These are phyloP conservation scores for Penicillium mononematosum DNA, from an alignment of 495 filamentous ascomycete genomes.

Conservation along the genomic window DNA sequence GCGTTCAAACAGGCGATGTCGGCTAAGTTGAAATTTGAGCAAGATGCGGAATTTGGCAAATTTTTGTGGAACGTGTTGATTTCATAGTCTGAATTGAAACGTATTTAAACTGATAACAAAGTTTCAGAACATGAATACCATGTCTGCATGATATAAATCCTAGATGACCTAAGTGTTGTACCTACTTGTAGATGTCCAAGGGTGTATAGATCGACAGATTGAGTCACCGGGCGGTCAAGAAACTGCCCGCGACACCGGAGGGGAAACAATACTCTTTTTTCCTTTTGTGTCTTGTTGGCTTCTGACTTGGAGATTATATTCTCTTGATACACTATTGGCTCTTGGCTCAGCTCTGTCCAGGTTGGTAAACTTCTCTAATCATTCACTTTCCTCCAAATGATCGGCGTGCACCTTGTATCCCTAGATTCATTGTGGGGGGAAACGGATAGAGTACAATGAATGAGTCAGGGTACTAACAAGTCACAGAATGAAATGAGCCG, in stretches of 20 bases:
- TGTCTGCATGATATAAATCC: background rate
- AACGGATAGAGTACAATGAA: constrained; percentile 16
- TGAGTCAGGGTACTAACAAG: constrained; percentile 16
- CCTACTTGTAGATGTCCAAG: background rate
- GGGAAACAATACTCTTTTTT: constrained; percentile 19
- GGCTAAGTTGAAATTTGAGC: background rate
- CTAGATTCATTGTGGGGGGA: constrained; percentile 24
- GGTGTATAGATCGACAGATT: constrained; percentile 1
- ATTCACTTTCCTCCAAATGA: background rate
- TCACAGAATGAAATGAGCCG: constrained; percentile 40
- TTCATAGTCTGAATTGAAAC: background rate
- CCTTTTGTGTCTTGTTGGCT: background rate
- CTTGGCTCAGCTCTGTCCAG: constrained; percentile 9
- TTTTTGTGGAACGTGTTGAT: background rate
- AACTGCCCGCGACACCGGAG: constrained; percentile 41
- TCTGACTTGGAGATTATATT: background rate
- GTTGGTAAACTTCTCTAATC: constrained; percentile 3
- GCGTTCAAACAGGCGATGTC: background rate
- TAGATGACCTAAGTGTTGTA: background rate
- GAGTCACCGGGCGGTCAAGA: constrained; percentile 27
- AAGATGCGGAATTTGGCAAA: background rate
- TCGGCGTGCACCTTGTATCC: constrained; percentile 21
- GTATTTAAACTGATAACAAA: background rate
- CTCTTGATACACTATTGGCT: constrained; percentile 16
- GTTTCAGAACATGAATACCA: background rate